These are phyloP conservation scores for Trichodelitschia bisporula DNA, from an alignment of 495 filamentous ascomycete genomes.

Conservation along the genomic window DNA sequence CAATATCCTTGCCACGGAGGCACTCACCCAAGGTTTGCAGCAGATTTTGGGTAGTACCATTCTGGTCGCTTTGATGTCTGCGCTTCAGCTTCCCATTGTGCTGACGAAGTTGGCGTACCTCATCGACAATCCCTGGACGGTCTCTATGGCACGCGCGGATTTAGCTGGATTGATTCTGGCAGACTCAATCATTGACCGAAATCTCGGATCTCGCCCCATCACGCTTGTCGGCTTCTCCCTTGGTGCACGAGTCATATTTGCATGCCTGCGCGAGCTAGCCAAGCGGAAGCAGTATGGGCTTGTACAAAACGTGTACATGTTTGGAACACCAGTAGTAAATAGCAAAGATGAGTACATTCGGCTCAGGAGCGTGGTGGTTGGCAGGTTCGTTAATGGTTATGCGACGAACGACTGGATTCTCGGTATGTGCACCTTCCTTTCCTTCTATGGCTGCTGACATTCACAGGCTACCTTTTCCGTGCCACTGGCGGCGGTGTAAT, in stretches of 20 bases:
- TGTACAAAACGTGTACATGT: constrained; percentile 86
- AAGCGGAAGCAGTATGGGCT: constrained; percentile 71
- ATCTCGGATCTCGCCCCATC: constrained; percentile 72
- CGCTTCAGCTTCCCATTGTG: constrained; percentile 76
- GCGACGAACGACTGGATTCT: constrained; percentile 93
- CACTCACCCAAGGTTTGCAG: constrained; percentile 84
- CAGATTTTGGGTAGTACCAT: constrained; percentile 86
- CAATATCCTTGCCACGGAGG: constrained; percentile 94
- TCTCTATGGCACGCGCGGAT: constrained; percentile 73
- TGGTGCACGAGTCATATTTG: constrained; percentile 78
- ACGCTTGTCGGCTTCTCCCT: constrained; percentile 95
- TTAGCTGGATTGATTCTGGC: constrained; percentile 82
- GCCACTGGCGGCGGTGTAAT: constrained; percentile 82
- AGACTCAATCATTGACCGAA: constrained; percentile 78
- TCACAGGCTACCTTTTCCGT: constrained; percentile 66
- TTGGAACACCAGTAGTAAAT: constrained; percentile 76
- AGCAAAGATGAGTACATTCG: constrained; percentile 78
- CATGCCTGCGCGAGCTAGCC: constrained; percentile 70
- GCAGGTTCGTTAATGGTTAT: constrained; percentile 87
- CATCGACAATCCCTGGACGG: constrained; percentile 95
- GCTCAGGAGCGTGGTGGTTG: constrained; percentile 57
- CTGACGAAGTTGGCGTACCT: constrained; percentile 88
- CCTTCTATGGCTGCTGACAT: constrained; percentile 1
- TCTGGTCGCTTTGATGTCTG: constrained; percentile 70
- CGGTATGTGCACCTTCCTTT: constrained; percentile 15